phyloP scores from a whole-genome alignment of 2,329 filamentous ascomycete species.

The Aspergillus sp. region DNA sequence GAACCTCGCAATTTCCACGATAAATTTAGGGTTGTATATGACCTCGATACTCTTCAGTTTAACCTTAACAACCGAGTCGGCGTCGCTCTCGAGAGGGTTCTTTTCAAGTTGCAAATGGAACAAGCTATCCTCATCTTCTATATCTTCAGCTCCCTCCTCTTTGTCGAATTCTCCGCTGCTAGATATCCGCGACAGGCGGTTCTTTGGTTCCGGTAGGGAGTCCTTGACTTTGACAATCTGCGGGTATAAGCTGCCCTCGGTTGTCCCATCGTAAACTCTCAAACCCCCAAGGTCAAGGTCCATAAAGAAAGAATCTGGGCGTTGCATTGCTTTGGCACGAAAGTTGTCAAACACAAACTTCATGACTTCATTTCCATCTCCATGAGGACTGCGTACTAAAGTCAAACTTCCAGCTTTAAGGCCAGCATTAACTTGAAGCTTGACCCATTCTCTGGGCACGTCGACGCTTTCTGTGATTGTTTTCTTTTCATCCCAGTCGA shows the following conservation, averaged over 20 bases:
- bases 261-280: slow-evolving; percentile 93
- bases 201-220: slow-evolving; percentile 60
- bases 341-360: slow-evolving; percentile 94
- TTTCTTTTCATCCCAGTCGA: slow-evolving; percentile 97
- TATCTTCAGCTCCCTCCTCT: slow-evolving; percentile 40
- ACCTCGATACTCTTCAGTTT: slow-evolving; percentile 96
- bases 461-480: slow-evolving; percentile 85
- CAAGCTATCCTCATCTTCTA: slow-evolving; percentile 69
- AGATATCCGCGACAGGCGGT: slow-evolving; percentile 27
- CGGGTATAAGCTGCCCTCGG: slow-evolving; percentile 82
- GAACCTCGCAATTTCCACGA: slow-evolving; percentile 88
- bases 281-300: slow-evolving; percentile 90
- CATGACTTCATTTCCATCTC: slow-evolving; percentile 75
- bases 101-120: slow-evolving; percentile 93
- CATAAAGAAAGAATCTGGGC: slow-evolving; percentile 85
- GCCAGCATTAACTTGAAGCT: slow-evolving; percentile 87
- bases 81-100: slow-evolving; percentile 88
- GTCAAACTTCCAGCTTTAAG: slow-evolving; percentile 97
- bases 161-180: slow-evolving; percentile 41
- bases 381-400: slow-evolving; percentile 78
- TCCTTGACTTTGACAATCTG: slow-evolving; percentile 97
- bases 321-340: slow-evolving; percentile 82
- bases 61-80: slow-evolving; percentile 84
- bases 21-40: slow-evolving; percentile 93
- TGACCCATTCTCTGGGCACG: slow-evolving; percentile 84